Evolutionary conservation across 352 stramenopile species (phyloP).

Genomic region (Globisporangium ultimum): DNA sequence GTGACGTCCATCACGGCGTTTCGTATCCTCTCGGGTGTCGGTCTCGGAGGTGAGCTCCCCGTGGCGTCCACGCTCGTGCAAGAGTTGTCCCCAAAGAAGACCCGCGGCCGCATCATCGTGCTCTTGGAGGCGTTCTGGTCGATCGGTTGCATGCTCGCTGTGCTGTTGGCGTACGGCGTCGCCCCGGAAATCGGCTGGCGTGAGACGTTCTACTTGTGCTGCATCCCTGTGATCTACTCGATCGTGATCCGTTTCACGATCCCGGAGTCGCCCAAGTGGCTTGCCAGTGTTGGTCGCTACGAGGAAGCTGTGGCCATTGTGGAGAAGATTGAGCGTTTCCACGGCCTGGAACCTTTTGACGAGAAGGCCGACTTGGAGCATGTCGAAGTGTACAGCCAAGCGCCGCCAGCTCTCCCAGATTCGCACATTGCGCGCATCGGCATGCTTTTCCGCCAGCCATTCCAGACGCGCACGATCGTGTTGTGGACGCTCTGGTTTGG

Average conservation of each 20-base stretch:
- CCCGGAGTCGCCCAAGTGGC: slow-evolving; percentile 64
- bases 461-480: slow-evolving; percentile 47
- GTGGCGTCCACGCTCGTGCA: slow-evolving; percentile 56
- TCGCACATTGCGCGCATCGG: slow-evolving; percentile 42
- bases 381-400: slow-evolving; percentile 13
- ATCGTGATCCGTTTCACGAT: slow-evolving; percentile 45
- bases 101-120: slow-evolving; percentile 54
- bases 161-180: slow-evolving; percentile 45
- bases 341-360: slow-evolving; percentile 37
- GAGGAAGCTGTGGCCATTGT: slow-evolving; percentile 53
- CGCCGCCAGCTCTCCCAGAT: slow-evolving; percentile 23
- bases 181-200: slow-evolving; percentile 52
- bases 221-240: slow-evolving; percentile 44
- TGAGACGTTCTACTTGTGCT: slow-evolving; percentile 51
- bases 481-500: slow-evolving; percentile 65
- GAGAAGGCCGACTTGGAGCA: slow-evolving; percentile 26
- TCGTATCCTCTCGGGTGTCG: slow-evolving; percentile 55
- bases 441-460: slow-evolving; percentile 47
- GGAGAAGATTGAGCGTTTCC: slow-evolving; percentile 40
- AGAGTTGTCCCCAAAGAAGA: slow-evolving; percentile 50
- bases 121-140: slow-evolving; percentile 66
- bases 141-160: slow-evolving; percentile 49
- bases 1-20: slow-evolving; percentile 45
- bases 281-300: slow-evolving; percentile 60
- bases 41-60: slow-evolving; percentile 52